These are phyloP conservation scores for Trichoderma gamsii DNA, from an alignment of 495 filamentous ascomycete species.

Conservation along the genomic window DNA sequence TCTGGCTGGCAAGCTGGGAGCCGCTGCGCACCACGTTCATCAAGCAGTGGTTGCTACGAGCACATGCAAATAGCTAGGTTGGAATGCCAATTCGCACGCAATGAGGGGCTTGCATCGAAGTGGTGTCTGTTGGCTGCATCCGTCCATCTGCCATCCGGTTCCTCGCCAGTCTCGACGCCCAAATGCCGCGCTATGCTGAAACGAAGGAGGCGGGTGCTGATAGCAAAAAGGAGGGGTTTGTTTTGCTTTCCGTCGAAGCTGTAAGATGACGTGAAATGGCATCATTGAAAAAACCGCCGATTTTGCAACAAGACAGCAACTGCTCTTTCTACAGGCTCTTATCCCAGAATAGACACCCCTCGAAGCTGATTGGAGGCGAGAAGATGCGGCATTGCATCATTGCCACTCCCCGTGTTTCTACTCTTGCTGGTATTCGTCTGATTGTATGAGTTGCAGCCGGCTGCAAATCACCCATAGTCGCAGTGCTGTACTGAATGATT, in stretches of 20 bases:
- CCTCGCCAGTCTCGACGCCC: background rate
- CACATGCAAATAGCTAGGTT: background rate
- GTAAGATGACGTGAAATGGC: conserved; percentile 2
- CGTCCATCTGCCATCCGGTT: background rate
- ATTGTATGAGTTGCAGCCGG: too few relatives aligned
- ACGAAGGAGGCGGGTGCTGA: background rate
- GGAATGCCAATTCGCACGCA: conserved; percentile 4
- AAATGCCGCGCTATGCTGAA: background rate
- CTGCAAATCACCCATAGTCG: too few relatives aligned
- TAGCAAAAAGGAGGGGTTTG: background rate
- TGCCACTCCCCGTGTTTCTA: too few relatives aligned
- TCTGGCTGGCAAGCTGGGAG: background rate
- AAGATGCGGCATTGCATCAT: too few relatives aligned
- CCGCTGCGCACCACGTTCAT: background rate
- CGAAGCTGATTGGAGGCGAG: too few relatives aligned
- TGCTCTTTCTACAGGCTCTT: background rate
- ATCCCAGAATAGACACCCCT: too few relatives aligned
- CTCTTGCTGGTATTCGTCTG: too few relatives aligned
- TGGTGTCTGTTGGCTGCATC: conserved; percentile 1
- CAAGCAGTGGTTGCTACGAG: background rate
- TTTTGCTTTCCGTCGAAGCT: background rate
- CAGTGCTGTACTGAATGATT: too few relatives aligned
- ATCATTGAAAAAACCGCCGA: background rate
- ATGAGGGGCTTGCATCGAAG: background rate
- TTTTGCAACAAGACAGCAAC: background rate